Conservation (phyloP, 2,329 filamentous ascomycete species). For the Exophiala alcalophila region DNA sequence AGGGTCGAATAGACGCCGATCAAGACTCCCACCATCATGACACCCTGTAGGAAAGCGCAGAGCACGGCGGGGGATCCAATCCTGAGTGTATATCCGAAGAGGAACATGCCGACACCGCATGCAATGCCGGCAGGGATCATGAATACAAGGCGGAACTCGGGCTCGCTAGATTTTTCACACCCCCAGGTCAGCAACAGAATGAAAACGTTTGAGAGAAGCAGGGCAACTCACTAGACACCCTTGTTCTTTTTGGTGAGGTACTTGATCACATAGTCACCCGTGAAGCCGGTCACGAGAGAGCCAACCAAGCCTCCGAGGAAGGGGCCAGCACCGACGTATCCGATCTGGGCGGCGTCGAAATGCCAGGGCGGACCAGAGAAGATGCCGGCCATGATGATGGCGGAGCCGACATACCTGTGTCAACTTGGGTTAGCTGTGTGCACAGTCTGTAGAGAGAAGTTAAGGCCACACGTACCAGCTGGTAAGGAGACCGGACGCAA, state of each 20-base stretch:
- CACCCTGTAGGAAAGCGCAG: slow-evolving; percentile 33
- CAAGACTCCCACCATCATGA: slow-evolving; percentile 33
- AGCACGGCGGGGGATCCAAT: slow-evolving; percentile 27
- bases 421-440: no score
- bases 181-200: no score
- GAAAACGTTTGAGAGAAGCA: background rate
- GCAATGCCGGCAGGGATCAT: slow-evolving; percentile 26
- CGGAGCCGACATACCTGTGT: slow-evolving; percentile 26
- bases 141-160: slow-evolving; percentile 34
- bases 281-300: slow-evolving; percentile 41
- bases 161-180: slow-evolving; percentile 29
- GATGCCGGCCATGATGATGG: slow-evolving; percentile 34
- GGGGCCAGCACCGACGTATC: slow-evolving; percentile 28
- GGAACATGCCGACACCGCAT: slow-evolving; percentile 32
- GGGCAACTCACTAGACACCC: slow-evolving; percentile 35
- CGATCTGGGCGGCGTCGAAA: slow-evolving; percentile 33
- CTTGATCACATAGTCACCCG: slow-evolving; percentile 36
- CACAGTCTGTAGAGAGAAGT: no score
- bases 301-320: slow-evolving; percentile 24
- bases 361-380: slow-evolving; percentile 35
- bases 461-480: no score
- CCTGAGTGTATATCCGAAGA: slow-evolving; percentile 30
- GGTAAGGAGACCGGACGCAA: slow-evolving; percentile 27
- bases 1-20: slow-evolving; percentile 31
- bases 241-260: slow-evolving; percentile 43